These are phyloP conservation scores for Phylloporus sp. DNA, from an alignment of 768 basidiomycete species.

Conservation along the genomic window DNA sequence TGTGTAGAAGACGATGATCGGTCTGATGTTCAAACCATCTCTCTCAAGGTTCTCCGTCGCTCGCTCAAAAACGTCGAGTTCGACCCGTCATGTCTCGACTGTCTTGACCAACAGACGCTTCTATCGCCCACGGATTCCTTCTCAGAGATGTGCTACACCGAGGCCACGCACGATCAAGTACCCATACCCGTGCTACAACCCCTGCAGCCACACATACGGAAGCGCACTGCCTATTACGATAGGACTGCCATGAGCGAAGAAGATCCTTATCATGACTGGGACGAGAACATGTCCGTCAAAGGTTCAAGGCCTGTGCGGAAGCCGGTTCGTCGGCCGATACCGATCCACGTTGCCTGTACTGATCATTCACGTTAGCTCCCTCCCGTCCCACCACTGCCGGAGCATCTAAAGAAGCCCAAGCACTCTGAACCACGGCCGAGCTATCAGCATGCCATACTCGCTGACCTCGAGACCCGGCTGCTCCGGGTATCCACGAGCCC, in stretches of 20 bases:
- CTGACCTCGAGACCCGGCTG: conserved; percentile 28
- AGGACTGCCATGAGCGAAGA: conserved; percentile 33
- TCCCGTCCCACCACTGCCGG: conserved; percentile 25
- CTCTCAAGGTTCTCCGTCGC: conserved; percentile 31
- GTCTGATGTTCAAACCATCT: conserved; percentile 25
- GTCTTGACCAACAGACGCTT: conserved; percentile 40
- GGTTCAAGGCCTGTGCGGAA: conserved; percentile 7
- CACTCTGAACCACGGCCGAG: conserved; percentile 17
- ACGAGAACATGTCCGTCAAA: conserved; percentile 32
- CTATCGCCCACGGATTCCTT: conserved; percentile 38
- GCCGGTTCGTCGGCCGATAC: conserved; percentile 15
- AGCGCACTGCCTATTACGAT: conserved; percentile 23
- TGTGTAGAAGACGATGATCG: conserved; percentile 27
- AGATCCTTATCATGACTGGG: conserved; percentile 33
- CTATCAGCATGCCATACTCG: conserved; percentile 29
- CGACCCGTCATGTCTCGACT: conserved; percentile 37
- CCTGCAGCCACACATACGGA: conserved; percentile 32
- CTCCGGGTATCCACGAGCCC: conserved; percentile 26
- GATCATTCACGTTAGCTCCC: conserved; percentile 18
- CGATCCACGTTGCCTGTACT: not conserved
- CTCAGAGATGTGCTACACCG: conserved; percentile 39
- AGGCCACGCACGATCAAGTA: conserved; percentile 33
- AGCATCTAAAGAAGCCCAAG: conserved; percentile 19
- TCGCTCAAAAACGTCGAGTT: conserved; percentile 35
- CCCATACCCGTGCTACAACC: conserved; percentile 29